Percentiles rank a stretch among this genome's conserved stretches.
These are phyloP conservation scores for Jatropha curcas DNA, from an alignment of 345 rosid genomes.

Conservation along the genomic window DNA sequence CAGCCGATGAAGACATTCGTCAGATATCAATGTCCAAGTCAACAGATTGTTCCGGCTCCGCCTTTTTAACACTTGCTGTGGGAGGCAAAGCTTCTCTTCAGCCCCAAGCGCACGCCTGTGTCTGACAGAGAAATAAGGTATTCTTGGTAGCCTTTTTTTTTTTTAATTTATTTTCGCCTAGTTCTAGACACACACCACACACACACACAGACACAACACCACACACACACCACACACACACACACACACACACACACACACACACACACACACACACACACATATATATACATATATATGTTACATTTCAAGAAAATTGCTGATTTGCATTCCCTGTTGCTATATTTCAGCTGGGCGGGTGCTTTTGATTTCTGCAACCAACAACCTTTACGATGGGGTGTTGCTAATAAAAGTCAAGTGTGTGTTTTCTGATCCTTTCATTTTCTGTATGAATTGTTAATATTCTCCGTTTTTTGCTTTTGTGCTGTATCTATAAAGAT, in stretches of 20 bases:
- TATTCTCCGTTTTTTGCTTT: background rate
- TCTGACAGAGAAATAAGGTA: constrained; percentile 65
- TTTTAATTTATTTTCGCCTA: no score
- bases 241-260: no score
- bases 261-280: no score
- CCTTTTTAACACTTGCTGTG: constrained; percentile 49
- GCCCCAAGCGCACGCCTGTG: constrained; percentile 78
- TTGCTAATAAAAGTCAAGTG: background rate
- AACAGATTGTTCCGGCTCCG: constrained; percentile 63
- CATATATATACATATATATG: no score
- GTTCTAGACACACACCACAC: no score
- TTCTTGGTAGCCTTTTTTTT: constrained; percentile 47
- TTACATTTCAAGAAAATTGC: background rate
- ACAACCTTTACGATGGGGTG: background rate
- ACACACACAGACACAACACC: no score
- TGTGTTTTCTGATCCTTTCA: background rate
- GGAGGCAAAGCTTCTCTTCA: constrained; percentile 86
- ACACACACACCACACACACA: no score
- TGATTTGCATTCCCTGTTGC: background rate
- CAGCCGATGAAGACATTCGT: constrained; percentile 15
- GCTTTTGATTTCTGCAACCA: constrained; percentile 18
- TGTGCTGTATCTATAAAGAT: background rate
- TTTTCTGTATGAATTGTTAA: background rate
- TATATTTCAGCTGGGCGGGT: constrained; percentile 37
- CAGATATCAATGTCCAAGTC: constrained; percentile 35